phyloP scores from a whole-genome alignment of 1,139 yeast genomes.

The Hemisphaericaspora xylofermentans region DNA sequence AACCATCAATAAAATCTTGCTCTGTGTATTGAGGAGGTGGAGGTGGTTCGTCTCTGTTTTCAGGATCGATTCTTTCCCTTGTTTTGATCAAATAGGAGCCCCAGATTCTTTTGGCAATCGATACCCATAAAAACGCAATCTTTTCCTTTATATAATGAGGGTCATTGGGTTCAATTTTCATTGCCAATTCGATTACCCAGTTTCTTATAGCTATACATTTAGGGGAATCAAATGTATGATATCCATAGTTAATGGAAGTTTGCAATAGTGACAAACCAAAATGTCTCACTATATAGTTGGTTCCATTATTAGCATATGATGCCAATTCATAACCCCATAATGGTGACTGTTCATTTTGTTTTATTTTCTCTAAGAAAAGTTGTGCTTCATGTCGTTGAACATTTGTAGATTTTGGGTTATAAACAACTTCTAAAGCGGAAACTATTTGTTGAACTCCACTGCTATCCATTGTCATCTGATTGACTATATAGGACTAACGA shows the following conservation, averaged over 20 bases:
- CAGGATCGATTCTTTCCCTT: slow-evolving; percentile 4
- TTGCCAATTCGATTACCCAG: slow-evolving; percentile 82
- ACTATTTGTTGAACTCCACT: slow-evolving; percentile 68
- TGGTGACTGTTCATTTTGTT: slow-evolving; percentile 80
- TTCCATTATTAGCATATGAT: slow-evolving; percentile 55
- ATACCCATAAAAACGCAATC: slow-evolving; percentile 87
- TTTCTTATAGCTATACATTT: slow-evolving; percentile 68
- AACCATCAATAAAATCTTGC: slow-evolving; percentile 62
- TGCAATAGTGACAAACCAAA: slow-evolving; percentile 84
- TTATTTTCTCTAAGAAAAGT: slow-evolving; percentile 70
- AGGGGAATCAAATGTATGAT: slow-evolving; percentile 55
- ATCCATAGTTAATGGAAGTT: slow-evolving; percentile 62
- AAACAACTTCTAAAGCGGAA: slow-evolving; percentile 75
- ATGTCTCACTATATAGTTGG: slow-evolving; percentile 76
- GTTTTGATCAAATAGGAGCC: slow-evolving; percentile 53
- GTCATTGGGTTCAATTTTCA: slow-evolving; percentile 57
- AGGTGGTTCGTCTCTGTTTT: background rate
- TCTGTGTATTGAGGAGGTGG: slow-evolving; percentile 20
- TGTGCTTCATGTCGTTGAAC: slow-evolving; percentile 67
- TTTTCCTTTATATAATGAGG: slow-evolving; percentile 92
- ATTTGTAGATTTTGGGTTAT: slow-evolving; percentile 69
- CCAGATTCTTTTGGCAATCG: slow-evolving; percentile 91
- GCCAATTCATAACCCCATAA: slow-evolving; percentile 91
- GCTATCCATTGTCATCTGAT: slow-evolving; percentile 53
- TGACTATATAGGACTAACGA: background rate